Base-by-base conservation (phyloP, 2,329 filamentous ascomycete species). In the Pseudocercospora ulei region DNA sequence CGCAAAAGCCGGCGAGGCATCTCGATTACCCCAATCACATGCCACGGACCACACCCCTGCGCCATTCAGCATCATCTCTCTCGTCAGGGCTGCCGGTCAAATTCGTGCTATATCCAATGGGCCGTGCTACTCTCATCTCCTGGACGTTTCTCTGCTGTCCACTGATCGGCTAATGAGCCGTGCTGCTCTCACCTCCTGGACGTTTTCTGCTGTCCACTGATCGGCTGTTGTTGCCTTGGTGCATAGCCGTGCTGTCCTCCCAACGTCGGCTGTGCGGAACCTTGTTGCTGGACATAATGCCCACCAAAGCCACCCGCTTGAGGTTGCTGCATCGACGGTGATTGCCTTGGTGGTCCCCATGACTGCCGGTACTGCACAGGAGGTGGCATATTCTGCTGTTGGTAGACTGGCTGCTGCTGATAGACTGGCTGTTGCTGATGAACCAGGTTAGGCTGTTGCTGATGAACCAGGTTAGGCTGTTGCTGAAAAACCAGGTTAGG, bases 221-320 rank as follows among this genome's bases (percentile, higher is more conserved):
- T 8, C 16, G 25, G 30, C 30, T 33, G 30, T 13, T 22, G 17
- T 20, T 33, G 30, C 9, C 30, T n/a, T 33, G 20, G 18, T 2
- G 8, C n/a, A 14, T 33, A 33, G 6, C 11, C 30, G n/a, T 40
- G 36, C 23, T 44, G 30, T 20, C 36, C 41, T 19, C 35, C 38
- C 11, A 13, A 18, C 7, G 29, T 25, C 28, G 18, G 41, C n/a
- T 36, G 36, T 12, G 18, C 20, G 5, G 19, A 16, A 23, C 23
- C 37, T 20, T 43, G 33, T 23, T 44, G 46, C 36, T 47, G 44
- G 16, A 44, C 41, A 37, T 38, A 49, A 19, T 47, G 47, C 5
- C 41, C 47, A 13, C 47, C 47, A 38, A 39, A 47, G 3, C 42
- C 44, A 8, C 38, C 39, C 6, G 33, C 35, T 16, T 22, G 39